Conservation (phyloP, 805 yeast species). For the Saturnispora hagleri region DNA sequence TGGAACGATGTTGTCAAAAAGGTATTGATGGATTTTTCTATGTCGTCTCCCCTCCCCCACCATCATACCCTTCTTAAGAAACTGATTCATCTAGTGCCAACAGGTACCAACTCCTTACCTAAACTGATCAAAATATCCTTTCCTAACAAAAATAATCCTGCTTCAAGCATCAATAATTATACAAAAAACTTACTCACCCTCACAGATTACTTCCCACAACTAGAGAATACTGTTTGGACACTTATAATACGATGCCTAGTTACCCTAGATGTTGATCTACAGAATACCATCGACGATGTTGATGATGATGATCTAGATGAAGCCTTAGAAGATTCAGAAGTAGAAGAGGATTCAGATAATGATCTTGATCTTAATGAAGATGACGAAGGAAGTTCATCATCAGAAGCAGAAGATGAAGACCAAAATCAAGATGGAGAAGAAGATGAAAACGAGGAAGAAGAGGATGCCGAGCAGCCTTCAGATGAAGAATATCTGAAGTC, state of each 20-base stretch:
- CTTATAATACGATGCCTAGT: conserved; percentile 70
- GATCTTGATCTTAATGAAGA: conserved; percentile 23
- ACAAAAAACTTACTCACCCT: conserved; percentile 53
- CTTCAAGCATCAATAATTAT: conserved; percentile 49
- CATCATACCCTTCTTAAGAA: conserved; percentile 61
- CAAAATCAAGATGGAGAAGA: conserved; percentile 29
- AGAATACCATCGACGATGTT: conserved; percentile 75
- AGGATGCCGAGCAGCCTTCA: conserved; percentile 23
- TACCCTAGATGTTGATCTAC: conserved; percentile 85
- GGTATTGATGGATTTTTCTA: conserved; percentile 53
- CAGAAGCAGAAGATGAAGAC: conserved; percentile 23
- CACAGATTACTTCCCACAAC: conserved; percentile 64
- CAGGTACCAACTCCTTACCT: conserved; percentile 61
- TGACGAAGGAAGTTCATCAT: conserved; percentile 20
- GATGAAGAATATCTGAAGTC: conserved; percentile 41
- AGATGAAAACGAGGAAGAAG: conserved; percentile 37
- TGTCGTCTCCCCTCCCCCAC: conserved; percentile 19
- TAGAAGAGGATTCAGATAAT: conserved; percentile 22
- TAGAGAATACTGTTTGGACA: conserved; percentile 71
- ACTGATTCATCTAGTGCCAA: conserved; percentile 69
- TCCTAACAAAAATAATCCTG: conserved; percentile 70
- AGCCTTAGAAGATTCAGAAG: conserved; percentile 26
- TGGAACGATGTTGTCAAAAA: conserved; percentile 71
- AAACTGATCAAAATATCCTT: conserved; percentile 47
- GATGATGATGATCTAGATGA: conserved; percentile 65